A percentile compares a stretch with the other conserved stretches of the same genome.
phyloP scores from a whole-genome alignment of 352 stramenopile species.

The Phytophthora hybrid region DNA sequence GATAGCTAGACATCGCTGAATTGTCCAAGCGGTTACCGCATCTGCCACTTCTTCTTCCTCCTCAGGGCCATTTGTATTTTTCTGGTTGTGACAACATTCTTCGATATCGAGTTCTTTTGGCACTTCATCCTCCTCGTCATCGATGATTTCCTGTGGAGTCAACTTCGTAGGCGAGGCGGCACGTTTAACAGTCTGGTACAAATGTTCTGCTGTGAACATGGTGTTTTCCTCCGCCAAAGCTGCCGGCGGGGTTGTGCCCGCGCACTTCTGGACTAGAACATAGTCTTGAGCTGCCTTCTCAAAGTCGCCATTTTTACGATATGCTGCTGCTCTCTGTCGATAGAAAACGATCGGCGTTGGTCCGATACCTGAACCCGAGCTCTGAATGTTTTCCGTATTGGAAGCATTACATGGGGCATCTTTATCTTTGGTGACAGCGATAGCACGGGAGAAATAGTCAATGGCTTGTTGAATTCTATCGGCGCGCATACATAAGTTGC shows the following conservation, averaged over 20 bases:
- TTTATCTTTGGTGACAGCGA: conserved; percentile 41
- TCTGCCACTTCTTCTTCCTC: conserved; percentile 22
- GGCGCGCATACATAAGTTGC: conserved; percentile 61
- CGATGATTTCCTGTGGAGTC: not conserved
- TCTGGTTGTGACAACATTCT: not conserved
- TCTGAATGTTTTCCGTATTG: conserved; percentile 1
- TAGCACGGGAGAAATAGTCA: conserved; percentile 52
- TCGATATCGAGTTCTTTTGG: conserved; percentile 5
- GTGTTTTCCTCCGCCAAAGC: conserved; percentile 12
- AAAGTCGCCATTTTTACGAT: conserved; percentile 65
- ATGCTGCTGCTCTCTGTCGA: conserved; percentile 59
- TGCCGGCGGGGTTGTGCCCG: not conserved
- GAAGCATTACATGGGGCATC: not conserved
- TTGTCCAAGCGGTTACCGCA: conserved; percentile 32
- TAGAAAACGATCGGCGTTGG: conserved; percentile 50
- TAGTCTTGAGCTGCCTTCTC: conserved; percentile 74
- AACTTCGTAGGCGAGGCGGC: conserved; percentile 3
- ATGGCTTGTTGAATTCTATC: conserved; percentile 51
- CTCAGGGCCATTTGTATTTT: conserved; percentile 14
- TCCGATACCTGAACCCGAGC: conserved; percentile 5
- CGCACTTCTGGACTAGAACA: conserved; percentile 24
- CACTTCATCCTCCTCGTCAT: conserved; percentile 11
- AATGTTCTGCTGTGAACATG: conserved; percentile 25
- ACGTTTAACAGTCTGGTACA: conserved; percentile 26
- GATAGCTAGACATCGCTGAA: conserved; percentile 42